Evolutionary conservation across 208 protist species (phyloP), one percentile per base, ranked within the genome.

Genomic region (Acanthamoeba royreba): DNA sequence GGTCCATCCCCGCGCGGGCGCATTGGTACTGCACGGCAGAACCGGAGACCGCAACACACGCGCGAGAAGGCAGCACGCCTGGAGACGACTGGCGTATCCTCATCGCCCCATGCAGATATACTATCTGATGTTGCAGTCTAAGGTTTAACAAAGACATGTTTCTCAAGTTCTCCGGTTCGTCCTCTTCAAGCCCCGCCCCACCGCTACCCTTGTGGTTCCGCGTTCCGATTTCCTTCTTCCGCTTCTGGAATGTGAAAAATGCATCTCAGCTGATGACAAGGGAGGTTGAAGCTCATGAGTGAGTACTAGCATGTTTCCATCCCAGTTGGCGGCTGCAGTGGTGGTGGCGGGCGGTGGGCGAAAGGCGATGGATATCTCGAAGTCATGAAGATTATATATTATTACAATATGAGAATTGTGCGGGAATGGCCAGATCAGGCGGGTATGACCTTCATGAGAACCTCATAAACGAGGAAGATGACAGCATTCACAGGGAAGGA

Each of bases 101-200:
- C 72, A 83, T 52, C 11, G 72, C 72, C 72, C 72, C 45, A 33
- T 79, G 72, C 72, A 83, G 72, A 35, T 52, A 83, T 83, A 83
- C 49, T 52, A 52, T 35, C 72, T 83, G 72, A 83, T 49, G 72
- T 83, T 83, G 72, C 72, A 83, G 72, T 83, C 72, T 83, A 83
- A 83, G 72, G 72, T 83, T 83, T 83, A 83, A 83, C 72, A 83
- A 83, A 83, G 72, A 83, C 72, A 83, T 52, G n/a, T 83, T 83
- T 52, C 17, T 43, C 4, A 35, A 0, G 45, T 74, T 43, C 72
- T 83, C 72, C 17, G 8, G 22, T n/a, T 17, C 22, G 40, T 43
- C 38, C 35, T 43, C 49, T 83, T 19, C n/a, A 83, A 2, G 1
- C 22, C 72, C 0, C 1, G 4, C 33, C 0, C 0, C 15, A 25